Base-by-base conservation (phyloP, 2,329 filamentous ascomycete species). In the Hymenoscyphus linearis region DNA sequence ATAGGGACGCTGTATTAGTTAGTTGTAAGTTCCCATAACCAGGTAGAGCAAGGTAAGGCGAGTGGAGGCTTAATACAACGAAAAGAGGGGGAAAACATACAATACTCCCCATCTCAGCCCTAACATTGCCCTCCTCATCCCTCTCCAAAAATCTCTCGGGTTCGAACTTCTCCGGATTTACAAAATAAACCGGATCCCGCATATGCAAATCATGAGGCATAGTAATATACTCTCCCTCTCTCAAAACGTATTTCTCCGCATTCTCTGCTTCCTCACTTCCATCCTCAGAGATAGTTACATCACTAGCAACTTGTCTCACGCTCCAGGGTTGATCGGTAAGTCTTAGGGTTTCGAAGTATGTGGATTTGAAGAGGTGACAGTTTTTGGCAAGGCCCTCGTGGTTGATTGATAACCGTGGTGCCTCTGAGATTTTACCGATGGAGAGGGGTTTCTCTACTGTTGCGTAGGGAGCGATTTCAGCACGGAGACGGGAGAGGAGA, bases 101-200 rank as follows among this genome's bases (percentile, higher is more conserved):
- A 50, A 82, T 77, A 0, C 73, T 76, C 2, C 76, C 75, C 60
- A 78, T 70, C 52, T 79, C 74, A 9, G 72, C 74, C 7, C 64
- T 71, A 3, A 69, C 34, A n/a, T 60, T 67, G 7, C 66, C 69
- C 63, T 75, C 72, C 26, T 67, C 67, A 18, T 66, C 62, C n/a
- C 68, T 70, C 7, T 78, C 73, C 3, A 87, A 76, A 63, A 80
- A 81, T 5, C 79, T 71, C 18, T 75, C 68, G 1, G 77, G 76
- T 50, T 78, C 72, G 62, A 79, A 81, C 27, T 72, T 72, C 22
- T 73, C 68, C 0, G 79, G 77, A 18, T 67, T 61, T 14, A 71
- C 67, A 56, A 76, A 80, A 58, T 73, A 74, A 22, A 65, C 67
- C 3, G 74, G 65, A 64, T 81, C 77, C 10, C 68, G 74, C 59